Base-by-base conservation (phyloP, 306 rosid species). In the Luffa acutangula region DNA sequence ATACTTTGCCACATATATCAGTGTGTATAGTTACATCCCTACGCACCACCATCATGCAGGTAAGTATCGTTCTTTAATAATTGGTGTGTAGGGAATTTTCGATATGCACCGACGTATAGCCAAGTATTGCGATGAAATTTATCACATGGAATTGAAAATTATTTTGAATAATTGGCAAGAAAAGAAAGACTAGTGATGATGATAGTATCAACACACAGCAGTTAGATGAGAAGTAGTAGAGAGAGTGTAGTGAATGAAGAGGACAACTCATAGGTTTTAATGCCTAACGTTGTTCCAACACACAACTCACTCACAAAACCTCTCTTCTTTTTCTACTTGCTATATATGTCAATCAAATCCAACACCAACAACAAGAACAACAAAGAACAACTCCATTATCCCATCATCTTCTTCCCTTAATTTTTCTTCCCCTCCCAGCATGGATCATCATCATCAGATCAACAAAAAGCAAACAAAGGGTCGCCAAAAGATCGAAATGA, bases 401-500 rank as follows among this genome's bases (percentile, higher is more conserved):
- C 31, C 31, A n/a, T n/a, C 31, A 25, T 25, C 31, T 25, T 25
- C 31, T 25, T 25, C 31, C 31, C 31, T 25, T n/a, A n/a, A n/a
- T n/a, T 25, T 25, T 25, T 25, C 31, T 25, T 25, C 31, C 31
- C 31, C 31, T n/a, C n/a, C n/a, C n/a, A n/a, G n/a, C 31, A 25
- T 25, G 31, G 31, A 25, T 25, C 31, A 25, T 25, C 31, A 25
- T 25, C 31, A 25, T 25, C 31, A 25, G 31, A 25, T 25, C 41
- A 60, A 11, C 18, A 71, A 46, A 37, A 82, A 84, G 82, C 76
- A 77, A 46, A 82, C 88, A 2, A 84, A 65, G 56, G 90, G 90
- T 0, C 80, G 75, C 20, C 83, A 85, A 78, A 82, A 78, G 71
- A 82, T 87, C 6, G 86, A 82, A 77, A 78, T 85, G 77, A 87